These are phyloP conservation scores for Sarocladium brachiariae DNA, from an alignment of 2,329 filamentous ascomycete genomes.

Conservation along the genomic window DNA sequence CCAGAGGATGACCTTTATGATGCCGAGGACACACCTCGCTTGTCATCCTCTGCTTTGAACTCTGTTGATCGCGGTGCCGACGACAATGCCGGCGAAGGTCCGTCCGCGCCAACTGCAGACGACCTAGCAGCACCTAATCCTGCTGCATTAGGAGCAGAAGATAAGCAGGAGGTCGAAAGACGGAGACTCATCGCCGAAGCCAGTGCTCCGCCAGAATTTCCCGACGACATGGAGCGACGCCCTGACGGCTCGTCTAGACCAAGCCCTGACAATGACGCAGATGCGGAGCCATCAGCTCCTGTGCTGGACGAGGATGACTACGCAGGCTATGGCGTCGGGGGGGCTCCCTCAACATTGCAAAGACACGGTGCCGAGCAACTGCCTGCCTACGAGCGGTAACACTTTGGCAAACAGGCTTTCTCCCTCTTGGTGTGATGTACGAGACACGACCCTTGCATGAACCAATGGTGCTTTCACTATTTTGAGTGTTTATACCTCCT, in stretches of 20 bases:
- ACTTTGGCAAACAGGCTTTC: neutral
- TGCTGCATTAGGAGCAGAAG: slow-evolving; percentile 41
- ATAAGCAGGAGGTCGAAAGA: slow-evolving; percentile 73
- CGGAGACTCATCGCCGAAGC: slow-evolving; percentile 56
- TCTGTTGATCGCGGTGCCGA: slow-evolving; percentile 12
- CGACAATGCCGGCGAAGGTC: slow-evolving; percentile 23
- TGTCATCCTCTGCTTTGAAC: neutral
- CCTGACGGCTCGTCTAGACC: slow-evolving; percentile 22
- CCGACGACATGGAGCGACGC: slow-evolving; percentile 41
- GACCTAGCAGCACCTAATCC: slow-evolving; percentile 29
- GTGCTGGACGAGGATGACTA: slow-evolving; percentile 50
- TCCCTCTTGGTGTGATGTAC: neutral
- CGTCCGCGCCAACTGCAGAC: slow-evolving; percentile 40
- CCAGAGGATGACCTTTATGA: slow-evolving; percentile 46
- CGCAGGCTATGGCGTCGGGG: slow-evolving; percentile 21
- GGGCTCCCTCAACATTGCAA: slow-evolving; percentile 15
- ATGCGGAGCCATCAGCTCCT: slow-evolving; percentile 49
- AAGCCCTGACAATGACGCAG: slow-evolving; percentile 20
- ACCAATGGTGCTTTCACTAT: too few relatives aligned
- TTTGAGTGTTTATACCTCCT: too few relatives aligned
- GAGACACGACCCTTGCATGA: too few relatives aligned
- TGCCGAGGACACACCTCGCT: slow-evolving; percentile 31
- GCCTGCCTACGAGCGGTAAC: slow-evolving; percentile 33
- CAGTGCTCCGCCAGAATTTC: slow-evolving; percentile 55
- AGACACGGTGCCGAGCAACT: slow-evolving; percentile 25